A percentile compares a stretch with the other conserved stretches of the same genome.
phyloP scores from a whole-genome alignment of 2,329 filamentous ascomycete species.

The Trichoderma atrobrunneum region DNA sequence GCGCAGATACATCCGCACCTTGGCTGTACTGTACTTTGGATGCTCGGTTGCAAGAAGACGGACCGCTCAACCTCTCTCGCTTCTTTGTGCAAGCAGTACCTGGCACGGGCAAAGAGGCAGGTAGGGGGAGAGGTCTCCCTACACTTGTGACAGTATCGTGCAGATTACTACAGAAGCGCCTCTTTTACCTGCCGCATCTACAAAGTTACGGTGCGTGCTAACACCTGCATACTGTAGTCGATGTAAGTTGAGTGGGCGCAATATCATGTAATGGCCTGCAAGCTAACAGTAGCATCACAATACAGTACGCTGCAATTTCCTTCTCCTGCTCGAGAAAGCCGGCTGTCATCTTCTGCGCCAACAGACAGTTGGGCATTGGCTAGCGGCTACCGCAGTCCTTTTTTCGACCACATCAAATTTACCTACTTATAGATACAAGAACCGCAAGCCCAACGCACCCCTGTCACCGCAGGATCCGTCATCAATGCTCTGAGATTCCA shows the following conservation, averaged over 20 bases:
- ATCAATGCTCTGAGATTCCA: neutral
- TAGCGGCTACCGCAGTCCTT: neutral
- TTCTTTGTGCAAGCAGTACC: neutral
- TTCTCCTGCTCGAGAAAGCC: no score
- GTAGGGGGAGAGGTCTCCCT: neutral
- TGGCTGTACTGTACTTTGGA: neutral
- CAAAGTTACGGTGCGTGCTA: neutral
- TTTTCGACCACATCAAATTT: neutral
- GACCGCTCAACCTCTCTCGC: neutral
- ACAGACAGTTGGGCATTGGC: neutral
- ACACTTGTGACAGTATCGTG: neutral
- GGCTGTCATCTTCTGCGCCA: neutral
- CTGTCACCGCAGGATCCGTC: neutral
- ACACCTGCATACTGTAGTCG: neutral
- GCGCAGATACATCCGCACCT: neutral
- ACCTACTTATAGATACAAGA: neutral
- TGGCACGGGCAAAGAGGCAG: neutral
- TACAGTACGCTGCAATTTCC: neutral
- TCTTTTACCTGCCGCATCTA: neutral
- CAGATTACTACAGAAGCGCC: slow-evolving; percentile 3
- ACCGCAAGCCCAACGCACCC: neutral
- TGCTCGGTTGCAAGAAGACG: neutral
- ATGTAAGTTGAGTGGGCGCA: neutral
- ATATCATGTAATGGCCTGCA: neutral
- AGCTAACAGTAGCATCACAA: neutral